Percentiles rank a stretch among this genome's conserved stretches.
phyloP scores from a whole-genome alignment of 164 flowering plant genomes.

The Euptelea pleiosperma region DNA sequence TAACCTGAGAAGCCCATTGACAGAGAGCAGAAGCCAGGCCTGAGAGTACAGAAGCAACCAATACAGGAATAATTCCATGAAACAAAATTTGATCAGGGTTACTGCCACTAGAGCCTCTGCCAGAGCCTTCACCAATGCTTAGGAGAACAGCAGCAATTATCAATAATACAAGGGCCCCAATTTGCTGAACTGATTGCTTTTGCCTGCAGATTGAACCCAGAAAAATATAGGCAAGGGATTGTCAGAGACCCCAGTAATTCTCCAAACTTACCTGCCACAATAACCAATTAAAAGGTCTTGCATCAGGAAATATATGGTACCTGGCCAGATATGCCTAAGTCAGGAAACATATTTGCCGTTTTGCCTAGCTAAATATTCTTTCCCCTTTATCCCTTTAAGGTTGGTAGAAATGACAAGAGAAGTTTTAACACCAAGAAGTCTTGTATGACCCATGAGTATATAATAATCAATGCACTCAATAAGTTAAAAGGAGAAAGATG shows the following conservation, averaged over 20 bases:
- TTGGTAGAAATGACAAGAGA: not conserved
- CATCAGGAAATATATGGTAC: conserved; percentile 12
- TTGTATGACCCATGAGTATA: not conserved
- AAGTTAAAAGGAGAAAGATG: not conserved
- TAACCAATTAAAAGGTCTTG: conserved; percentile 9
- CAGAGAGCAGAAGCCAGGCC: conserved; percentile 95
- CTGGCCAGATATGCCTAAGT: not conserved
- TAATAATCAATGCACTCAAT: not conserved
- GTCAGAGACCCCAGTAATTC: conserved; percentile 10
- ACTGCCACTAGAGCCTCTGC: conserved; percentile 50
- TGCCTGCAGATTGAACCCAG: conserved; percentile 45
- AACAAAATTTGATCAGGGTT: conserved; percentile 63
- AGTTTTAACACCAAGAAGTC: not conserved
- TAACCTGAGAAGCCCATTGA: conserved; percentile 99
- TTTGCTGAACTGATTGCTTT: conserved; percentile 82
- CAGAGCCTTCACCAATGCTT: conserved; percentile 94
- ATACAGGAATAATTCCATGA: conserved; percentile 86
- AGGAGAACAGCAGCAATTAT: conserved; percentile 86
- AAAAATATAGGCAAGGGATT: conserved; percentile 11
- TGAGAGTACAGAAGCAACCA: conserved; percentile 97
- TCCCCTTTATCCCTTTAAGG: not conserved
- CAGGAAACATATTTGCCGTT: not conserved
- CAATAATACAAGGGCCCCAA: conserved; percentile 85
- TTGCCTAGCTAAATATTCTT: not conserved
- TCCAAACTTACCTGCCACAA: conserved; percentile 12